Evolutionary conservation across 2,329 filamentous ascomycete genomes (phyloP), one percentile per base, ranked within the genome.

Genomic region (Clonostachys sp.): DNA sequence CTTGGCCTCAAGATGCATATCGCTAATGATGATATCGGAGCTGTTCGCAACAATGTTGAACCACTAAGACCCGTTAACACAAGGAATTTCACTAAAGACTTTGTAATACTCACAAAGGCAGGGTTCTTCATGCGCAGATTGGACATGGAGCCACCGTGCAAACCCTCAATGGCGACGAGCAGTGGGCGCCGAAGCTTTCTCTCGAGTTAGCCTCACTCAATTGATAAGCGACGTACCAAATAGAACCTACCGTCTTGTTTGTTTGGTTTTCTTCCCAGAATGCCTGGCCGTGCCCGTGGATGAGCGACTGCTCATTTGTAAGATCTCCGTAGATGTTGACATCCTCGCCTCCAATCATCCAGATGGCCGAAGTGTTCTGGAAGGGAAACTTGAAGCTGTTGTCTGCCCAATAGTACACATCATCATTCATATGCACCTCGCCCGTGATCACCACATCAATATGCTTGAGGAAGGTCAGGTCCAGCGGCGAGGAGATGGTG

Each of bases 391-490:
- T 75, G 71, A 87, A 87, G 40, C 75, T 72, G 56, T 86, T 74
- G 9, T 71, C 73, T 52, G 83, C 74, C 85, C 85, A 88, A 63
- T 87, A 88, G 53, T 80, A 74, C 2, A 82, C 83, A 58, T 89
- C 81, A 45, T 83, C 76, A 47, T 77, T 79, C 65, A 88, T 88
- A 48, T 77, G 68, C 17, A 87, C 72, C 18, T 73, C 74, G 18
- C 80, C 82, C 0, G 60, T 62, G 48, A 67, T 68, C 69, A 79
- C 75, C 5, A 87, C 65, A 59, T 89, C 84, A 33, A 88, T 72
- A 52, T 79, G 69, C 41, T 80, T 70, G 16, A 87, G 65, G 59
- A 84, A 86, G 0, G 80, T 85, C 54, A 87, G 62, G 55, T 88
- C 80, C 34, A 88, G 59, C 0, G 83, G 80, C 0, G 80, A 86